Conservation (phyloP, 257 asterid species). For the Petunia secreta region DNA sequence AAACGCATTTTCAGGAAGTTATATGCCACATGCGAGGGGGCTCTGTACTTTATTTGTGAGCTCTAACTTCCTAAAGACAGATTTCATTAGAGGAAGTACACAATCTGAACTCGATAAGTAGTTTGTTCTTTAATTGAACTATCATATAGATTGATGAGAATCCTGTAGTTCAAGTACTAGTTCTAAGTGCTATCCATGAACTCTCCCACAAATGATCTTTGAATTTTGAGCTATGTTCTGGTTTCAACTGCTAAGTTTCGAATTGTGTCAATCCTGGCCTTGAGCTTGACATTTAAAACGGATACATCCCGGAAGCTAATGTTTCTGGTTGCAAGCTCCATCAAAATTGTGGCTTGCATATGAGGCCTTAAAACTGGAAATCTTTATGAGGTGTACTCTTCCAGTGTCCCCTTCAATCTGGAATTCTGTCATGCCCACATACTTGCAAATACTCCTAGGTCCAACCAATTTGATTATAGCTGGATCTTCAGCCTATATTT, state of each 20-base stretch:
- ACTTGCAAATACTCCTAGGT: no score
- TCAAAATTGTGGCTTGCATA: neutral
- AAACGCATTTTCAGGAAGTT: neutral
- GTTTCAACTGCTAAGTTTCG: slow-evolving; percentile 2
- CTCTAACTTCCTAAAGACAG: neutral
- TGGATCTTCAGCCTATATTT: no score
- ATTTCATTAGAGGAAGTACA: neutral
- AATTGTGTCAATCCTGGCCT: neutral
- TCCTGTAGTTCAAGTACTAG: neutral
- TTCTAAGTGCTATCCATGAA: neutral
- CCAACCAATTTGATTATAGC: no score
- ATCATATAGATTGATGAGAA: neutral
- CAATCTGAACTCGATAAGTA: neutral
- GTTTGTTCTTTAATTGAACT: neutral
- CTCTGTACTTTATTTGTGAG: neutral
- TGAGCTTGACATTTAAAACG: neutral
- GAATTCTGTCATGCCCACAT: no score
- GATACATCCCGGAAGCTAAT: neutral
- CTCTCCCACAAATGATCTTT: neutral
- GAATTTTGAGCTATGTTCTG: slow-evolving; percentile 1
- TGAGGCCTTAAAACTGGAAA: slow-evolving; percentile 10
- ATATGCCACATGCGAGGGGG: neutral
- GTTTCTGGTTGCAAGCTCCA: slow-evolving; percentile 5
- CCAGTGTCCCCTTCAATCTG: no score
- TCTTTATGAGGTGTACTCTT: no score